Evolutionary conservation across 2,329 filamentous ascomycete genomes (phyloP), one percentile per base, ranked within the genome.

Genomic region (Bipolaris victoriae): DNA sequence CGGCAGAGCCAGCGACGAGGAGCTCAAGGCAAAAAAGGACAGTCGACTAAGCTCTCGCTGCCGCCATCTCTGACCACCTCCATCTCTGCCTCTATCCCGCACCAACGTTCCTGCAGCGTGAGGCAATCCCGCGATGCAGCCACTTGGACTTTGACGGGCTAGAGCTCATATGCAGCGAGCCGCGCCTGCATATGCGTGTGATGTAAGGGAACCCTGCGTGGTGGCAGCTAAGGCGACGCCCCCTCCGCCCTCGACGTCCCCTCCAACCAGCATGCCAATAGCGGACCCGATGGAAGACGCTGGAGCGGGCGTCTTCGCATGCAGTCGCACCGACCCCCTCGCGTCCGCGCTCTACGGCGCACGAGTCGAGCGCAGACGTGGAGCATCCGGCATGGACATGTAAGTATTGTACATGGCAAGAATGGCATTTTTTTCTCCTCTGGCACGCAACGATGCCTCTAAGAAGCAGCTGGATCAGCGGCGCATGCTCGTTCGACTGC

Each of bases 171-270:
- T 75, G 73, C 70, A 75, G 57, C 51, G 63, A 72, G 72, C 73
- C 73, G 73, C 65, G 59, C 62, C 58, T 75, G 72, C 73, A 75
- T 74, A 74, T 76, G 73, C 72, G 60, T 73, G 72, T 73, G 66
- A 73, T 72, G 62, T 62, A 68, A 66, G 62, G 55, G 52, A 67
- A 66, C 71, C 71, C 67, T 72, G 69, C 58, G 43, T 57, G 29
- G 60, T 56, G 54, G 46, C 49, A 52, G 58, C 57, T 58, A 60
- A 57, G 59, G 57, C 57, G 58, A 49, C 57, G 61, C 62, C 68
- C 63, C 54, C 59, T 41, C 39, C 39, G 22, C 39, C 5, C 39
- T 41, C 39, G 20, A 41, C 18, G 18, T 20, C 10, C 52, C 10
- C 52, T 57, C 52, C 48, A 47, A 56, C 53, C 49, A 50, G 58